These are phyloP conservation scores for Gracilariopsis chorda DNA, from an alignment of 23 red algal genomes.

Conservation along the genomic window DNA sequence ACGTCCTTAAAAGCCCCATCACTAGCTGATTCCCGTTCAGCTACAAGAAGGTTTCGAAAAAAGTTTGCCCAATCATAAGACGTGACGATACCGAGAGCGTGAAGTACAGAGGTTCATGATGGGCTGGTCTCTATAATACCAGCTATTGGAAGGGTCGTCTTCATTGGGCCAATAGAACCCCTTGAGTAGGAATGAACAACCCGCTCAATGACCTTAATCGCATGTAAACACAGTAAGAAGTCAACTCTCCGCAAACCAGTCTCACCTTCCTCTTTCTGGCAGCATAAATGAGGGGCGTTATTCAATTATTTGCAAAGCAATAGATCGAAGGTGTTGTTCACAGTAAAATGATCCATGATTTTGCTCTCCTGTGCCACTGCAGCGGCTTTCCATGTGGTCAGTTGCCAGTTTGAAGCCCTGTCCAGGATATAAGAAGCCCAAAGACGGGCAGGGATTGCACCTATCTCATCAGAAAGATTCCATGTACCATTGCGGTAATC, in stretches of 20 bases:
- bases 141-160: neutral
- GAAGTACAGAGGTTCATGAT: neutral
- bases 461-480: neutral
- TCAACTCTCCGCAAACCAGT: neutral
- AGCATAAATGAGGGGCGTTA: too few species aligned
- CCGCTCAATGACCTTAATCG: neutral
- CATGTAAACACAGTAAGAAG: neutral
- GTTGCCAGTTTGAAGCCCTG: conserved; percentile 10
- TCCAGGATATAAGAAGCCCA: conserved; percentile 4
- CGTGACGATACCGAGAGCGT: neutral
- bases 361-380: neutral
- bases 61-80: neutral
- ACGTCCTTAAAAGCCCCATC: neutral
- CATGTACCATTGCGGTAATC: neutral
- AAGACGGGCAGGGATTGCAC: neutral
- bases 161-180: neutral
- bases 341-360: neutral
- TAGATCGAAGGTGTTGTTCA: neutral
- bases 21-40: neutral
- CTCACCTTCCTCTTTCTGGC: too few species aligned
- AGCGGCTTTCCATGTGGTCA: neutral
- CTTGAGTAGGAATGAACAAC: neutral
- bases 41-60: neutral
- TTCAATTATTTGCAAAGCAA: neutral
- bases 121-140: neutral